A percentile compares a stretch with the other conserved stretches of the same genome.
These are phyloP conservation scores for Musa balbisiana DNA, from an alignment of 202 grass and related monocot genomes.

Conservation along the genomic window DNA sequence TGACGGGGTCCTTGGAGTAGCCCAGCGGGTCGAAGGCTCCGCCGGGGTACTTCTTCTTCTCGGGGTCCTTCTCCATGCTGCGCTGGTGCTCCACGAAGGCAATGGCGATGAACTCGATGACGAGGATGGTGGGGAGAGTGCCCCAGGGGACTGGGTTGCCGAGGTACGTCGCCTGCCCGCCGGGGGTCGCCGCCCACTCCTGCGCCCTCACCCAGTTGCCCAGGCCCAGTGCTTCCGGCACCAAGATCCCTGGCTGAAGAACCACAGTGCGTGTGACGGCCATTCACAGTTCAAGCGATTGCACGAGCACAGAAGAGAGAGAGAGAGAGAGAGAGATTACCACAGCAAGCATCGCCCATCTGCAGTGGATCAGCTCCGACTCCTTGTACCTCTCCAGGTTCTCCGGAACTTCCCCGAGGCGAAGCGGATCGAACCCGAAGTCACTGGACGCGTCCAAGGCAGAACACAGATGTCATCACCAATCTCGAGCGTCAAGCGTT, in stretches of 20 bases:
- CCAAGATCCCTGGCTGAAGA: conserved; percentile 63
- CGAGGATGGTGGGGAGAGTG: conserved; percentile 76
- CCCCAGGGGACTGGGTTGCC: conserved; percentile 93
- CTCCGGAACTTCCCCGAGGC: conserved; percentile 74
- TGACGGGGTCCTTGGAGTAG: conserved; percentile 92
- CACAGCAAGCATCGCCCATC: conserved; percentile 99
- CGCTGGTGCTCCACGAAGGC: conserved; percentile 99
- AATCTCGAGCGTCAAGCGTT: too few species aligned
- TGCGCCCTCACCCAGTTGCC: conserved; percentile 99
- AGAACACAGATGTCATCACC: too few species aligned
- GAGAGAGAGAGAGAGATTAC: conserved; percentile 21
- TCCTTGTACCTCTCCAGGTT: conserved; percentile 99
- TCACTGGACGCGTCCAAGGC: conserved; percentile 29
- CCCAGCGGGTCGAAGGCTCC: conserved; percentile 95
- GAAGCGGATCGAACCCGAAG: conserved; percentile 86
- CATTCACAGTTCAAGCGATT: neutral
- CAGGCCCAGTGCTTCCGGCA: conserved; percentile 84
- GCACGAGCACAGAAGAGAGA: neutral
- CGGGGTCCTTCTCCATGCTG: conserved; percentile 99
- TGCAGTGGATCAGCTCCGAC: conserved; percentile 98
- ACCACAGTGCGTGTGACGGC: too few species aligned
- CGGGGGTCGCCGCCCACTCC: conserved; percentile 86
- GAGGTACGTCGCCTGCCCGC: conserved; percentile 82
- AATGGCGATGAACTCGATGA: conserved; percentile 87
- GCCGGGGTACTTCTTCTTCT: conserved; percentile 99